A percentile compares a stretch with the other conserved stretches of the same genome.
Conservation (phyloP, 1,139 yeast genomes). For the Yamadazyma atmosphaerica region DNA sequence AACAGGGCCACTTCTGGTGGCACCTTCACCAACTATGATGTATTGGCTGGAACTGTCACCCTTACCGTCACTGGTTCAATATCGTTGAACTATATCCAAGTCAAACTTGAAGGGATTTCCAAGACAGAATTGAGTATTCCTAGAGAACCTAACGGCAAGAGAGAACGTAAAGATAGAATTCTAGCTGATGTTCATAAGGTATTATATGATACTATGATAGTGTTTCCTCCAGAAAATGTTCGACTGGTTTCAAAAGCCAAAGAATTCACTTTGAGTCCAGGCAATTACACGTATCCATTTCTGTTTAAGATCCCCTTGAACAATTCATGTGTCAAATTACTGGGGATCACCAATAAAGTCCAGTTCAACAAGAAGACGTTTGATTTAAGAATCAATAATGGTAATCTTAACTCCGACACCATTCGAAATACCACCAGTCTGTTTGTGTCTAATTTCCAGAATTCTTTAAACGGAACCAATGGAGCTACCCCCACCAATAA, state of each 20-base stretch:
- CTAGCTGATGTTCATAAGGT: constrained; percentile 54
- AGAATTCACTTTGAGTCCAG: constrained; percentile 62
- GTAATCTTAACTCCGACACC: constrained; percentile 26
- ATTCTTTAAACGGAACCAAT: not conserved
- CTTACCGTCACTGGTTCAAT: constrained; percentile 48
- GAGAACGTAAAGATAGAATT: constrained; percentile 22
- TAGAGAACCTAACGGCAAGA: constrained; percentile 15
- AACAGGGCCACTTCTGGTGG: constrained; percentile 39
- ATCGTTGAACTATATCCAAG: constrained; percentile 51
- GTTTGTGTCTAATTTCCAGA: constrained; percentile 10
- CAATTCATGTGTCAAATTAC: constrained; percentile 46
- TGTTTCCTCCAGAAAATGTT: constrained; percentile 62
- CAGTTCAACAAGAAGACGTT: constrained; percentile 32
- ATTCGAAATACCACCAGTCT: constrained; percentile 25
- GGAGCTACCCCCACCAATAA: not conserved
- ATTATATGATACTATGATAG: constrained; percentile 53
- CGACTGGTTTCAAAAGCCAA: constrained; percentile 46
- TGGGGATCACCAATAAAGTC: constrained; percentile 44
- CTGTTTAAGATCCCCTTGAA: constrained; percentile 53
- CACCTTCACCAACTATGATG: constrained; percentile 54
- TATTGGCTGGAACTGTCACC: constrained; percentile 47
- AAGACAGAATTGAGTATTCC: constrained; percentile 38
- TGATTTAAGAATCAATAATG: constrained; percentile 37
- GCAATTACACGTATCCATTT: constrained; percentile 59
- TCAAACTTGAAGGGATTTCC: constrained; percentile 60